phyloP scores from a whole-genome alignment of 345 rosid genomes.

The sweet orange (Citrus sinensis) region DVS_A1.0 CM039161.1:2891001-2891500 shows the following conservation, averaged over 20 bases:
- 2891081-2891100: not conserved
- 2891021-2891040: not conserved
- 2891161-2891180: conserved; percentile 71
- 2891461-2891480: conserved; percentile 61
- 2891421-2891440: conserved; percentile 47
- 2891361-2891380: conserved; percentile 56
- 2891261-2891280: conserved; percentile 61
- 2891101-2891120: conserved; percentile 49
- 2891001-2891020: not conserved
- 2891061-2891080: too few species aligned
- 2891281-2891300: conserved; percentile 59
- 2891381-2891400: conserved; percentile 60
- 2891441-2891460: conserved; percentile 48
- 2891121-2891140: conserved; percentile 53
- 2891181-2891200: conserved; percentile 72
- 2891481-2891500: conserved; percentile 50
- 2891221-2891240: conserved; percentile 60
- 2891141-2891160: conserved; percentile 61
- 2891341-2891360: conserved; percentile 39
- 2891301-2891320: conserved; percentile 52
- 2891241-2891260: conserved; percentile 51
- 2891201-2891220: conserved; percentile 53
- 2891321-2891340: conserved; percentile 39
- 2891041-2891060: not conserved
- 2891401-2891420: conserved; percentile 52